phyloP scores from a whole-genome alignment of 2,329 filamentous ascomycete species.

The Tolypocladium amazonense region DNA sequence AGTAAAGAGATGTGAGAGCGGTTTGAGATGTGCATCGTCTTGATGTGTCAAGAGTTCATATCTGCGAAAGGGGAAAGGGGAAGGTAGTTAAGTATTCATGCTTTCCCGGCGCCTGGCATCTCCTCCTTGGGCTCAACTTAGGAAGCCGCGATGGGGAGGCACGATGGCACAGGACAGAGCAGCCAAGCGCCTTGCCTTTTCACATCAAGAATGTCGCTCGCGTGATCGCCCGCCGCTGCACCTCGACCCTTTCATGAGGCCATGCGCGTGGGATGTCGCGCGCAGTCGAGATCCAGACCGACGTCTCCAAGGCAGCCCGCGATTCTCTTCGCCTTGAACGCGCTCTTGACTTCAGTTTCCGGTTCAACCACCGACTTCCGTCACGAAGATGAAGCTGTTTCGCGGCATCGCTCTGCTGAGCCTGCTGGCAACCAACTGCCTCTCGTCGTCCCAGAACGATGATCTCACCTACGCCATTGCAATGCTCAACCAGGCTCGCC shows the following conservation, averaged over 20 bases:
- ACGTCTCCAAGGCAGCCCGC: neutral
- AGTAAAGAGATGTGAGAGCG: too few relatives aligned
- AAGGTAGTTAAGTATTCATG: too few relatives aligned
- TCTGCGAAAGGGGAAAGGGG: too few relatives aligned
- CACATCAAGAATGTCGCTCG: neutral
- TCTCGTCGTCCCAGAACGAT: slow-evolving; percentile 7
- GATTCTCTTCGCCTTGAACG: neutral
- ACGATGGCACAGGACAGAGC: neutral
- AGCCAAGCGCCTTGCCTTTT: neutral
- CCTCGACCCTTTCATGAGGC: neutral
- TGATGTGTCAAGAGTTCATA: too few relatives aligned
- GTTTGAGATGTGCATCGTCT: too few relatives aligned
- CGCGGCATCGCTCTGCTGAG: neutral
- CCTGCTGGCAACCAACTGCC: slow-evolving; percentile 4
- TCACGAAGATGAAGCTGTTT: slow-evolving; percentile 2
- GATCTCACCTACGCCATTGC: slow-evolving; percentile 14
- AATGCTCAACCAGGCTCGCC: slow-evolving; percentile 21
- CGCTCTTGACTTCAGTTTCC: too few relatives aligned
- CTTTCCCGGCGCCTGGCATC: neutral
- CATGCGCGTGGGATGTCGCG: neutral
- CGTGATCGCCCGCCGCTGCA: neutral
- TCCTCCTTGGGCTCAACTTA: neutral
- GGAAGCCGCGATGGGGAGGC: neutral
- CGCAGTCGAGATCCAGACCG: neutral
- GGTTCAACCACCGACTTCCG: neutral